phyloP scores from a whole-genome alignment of 331 rosid species.

The Cucumis variabilis region DNA sequence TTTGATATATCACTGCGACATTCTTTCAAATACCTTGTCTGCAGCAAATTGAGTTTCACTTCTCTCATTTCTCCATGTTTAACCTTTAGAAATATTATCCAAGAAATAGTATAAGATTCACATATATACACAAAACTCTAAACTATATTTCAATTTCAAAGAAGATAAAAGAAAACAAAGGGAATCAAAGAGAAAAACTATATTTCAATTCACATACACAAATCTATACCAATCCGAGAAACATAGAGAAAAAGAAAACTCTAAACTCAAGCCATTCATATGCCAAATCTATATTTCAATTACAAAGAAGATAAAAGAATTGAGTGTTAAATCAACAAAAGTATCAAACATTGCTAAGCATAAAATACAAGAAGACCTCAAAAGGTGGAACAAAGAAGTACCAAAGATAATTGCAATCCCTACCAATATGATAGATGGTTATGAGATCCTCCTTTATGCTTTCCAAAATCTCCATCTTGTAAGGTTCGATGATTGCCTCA shows the following conservation, averaged over 20 bases:
- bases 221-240: neutral
- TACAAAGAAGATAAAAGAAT: constrained; percentile 10
- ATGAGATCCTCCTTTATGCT: constrained; percentile 87
- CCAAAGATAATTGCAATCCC: constrained; percentile 34
- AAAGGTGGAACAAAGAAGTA: neutral
- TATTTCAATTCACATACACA: too few species aligned
- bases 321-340: neutral
- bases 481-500: constrained; percentile 77
- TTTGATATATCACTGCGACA: too few species aligned
- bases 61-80: too few species aligned
- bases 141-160: too few species aligned
- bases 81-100: too few species aligned
- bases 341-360: neutral
- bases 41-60: too few species aligned
- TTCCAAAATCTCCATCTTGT: constrained; percentile 94
- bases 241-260: neutral
- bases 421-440: constrained; percentile 94
- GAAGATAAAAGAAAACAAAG: too few species aligned
- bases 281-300: neutral
- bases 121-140: too few species aligned
- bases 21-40: too few species aligned
- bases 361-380: neutral
- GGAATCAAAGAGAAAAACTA: too few species aligned
- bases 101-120: too few species aligned
- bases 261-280: neutral